Evolutionary conservation across 1,139 yeast species (phyloP).

Genomic region (Kodamaea anthophila): DNA sequence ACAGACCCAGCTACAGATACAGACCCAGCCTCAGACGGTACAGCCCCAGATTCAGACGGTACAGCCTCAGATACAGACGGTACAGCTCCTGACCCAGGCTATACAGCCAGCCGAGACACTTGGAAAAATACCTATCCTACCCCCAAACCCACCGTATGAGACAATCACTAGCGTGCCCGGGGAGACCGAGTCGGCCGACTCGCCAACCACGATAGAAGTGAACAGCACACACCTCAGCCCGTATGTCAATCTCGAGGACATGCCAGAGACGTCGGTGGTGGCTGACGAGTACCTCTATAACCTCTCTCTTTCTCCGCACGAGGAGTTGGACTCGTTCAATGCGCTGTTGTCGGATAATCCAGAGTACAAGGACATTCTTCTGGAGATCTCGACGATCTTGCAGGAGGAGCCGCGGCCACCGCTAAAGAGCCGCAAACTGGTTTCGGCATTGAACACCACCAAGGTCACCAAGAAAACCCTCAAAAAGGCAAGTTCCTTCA

Average conservation of each 20-base stretch:
- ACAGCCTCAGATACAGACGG: too few relatives aligned
- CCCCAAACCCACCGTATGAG: too few relatives aligned
- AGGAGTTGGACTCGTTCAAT: slow-evolving; percentile 7
- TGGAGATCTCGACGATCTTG: slow-evolving; percentile 6
- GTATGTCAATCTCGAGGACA: slow-evolving; percentile 3
- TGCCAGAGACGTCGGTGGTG: slow-evolving; percentile 9
- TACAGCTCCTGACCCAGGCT: too few relatives aligned
- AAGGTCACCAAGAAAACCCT: slow-evolving; percentile 13
- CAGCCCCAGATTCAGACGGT: too few relatives aligned
- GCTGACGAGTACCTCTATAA: slow-evolving; percentile 20
- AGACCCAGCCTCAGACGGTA: too few relatives aligned
- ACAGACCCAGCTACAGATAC: too few relatives aligned
- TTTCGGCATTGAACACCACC: slow-evolving; percentile 3
- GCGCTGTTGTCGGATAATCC: slow-evolving; percentile 6
- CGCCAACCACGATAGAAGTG: slow-evolving; percentile 15
- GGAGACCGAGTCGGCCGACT: slow-evolving; percentile 7
- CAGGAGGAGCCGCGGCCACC: slow-evolving; percentile 3
- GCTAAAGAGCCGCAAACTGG: slow-evolving; percentile 7
- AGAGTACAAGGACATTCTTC: slow-evolving; percentile 9
- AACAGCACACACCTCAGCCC: slow-evolving; percentile 11
- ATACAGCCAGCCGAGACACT: too few relatives aligned
- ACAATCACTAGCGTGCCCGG: too few relatives aligned
- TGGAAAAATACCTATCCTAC: too few relatives aligned
- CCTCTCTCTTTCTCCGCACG: slow-evolving; percentile 18
- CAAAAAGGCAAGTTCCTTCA: slow-evolving; percentile 13